A percentile compares a stretch with the other conserved stretches of the same genome.
Conservation (phyloP, 129 eudicot genomes). For the Artemisia annua region DNA sequence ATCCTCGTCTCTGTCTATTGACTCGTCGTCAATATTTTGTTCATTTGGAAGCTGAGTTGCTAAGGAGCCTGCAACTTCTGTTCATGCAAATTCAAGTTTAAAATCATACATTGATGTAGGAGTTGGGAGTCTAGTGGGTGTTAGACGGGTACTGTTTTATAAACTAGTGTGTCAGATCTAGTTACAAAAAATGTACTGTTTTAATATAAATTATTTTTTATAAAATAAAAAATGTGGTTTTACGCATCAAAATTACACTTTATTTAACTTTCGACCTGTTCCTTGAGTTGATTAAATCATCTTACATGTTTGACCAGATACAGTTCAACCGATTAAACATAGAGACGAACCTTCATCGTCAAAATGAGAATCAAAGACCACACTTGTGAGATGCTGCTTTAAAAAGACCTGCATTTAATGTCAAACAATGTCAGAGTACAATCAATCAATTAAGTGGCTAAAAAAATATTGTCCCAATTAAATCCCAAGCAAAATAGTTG, state of each 20-base stretch:
- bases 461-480: neutral
- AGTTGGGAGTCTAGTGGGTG: no score
- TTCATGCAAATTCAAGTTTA: slow-evolving; percentile 4
- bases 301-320: no score
- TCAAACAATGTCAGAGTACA: neutral
- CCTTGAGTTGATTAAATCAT: no score
- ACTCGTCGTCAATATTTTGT: slow-evolving; percentile 30
- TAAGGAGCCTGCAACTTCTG: slow-evolving; percentile 45
- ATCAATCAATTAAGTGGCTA: neutral
- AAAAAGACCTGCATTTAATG: slow-evolving; percentile 71
- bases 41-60: slow-evolving; percentile 30
- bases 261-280: no score
- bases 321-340: neutral
- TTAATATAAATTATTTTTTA: neutral
- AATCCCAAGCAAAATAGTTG: neutral
- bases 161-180: neutral
- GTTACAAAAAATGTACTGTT: neutral
- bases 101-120: neutral
- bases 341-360: slow-evolving; percentile 58
- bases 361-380: slow-evolving; percentile 79
- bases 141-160: neutral
- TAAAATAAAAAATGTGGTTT: neutral
- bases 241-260: no score
- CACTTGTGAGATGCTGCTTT: slow-evolving; percentile 79
- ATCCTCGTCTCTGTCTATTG: slow-evolving; percentile 34